Evolutionary conservation across 441 rosid species (phyloP).

Genomic region (Hura crepitans): DNA sequence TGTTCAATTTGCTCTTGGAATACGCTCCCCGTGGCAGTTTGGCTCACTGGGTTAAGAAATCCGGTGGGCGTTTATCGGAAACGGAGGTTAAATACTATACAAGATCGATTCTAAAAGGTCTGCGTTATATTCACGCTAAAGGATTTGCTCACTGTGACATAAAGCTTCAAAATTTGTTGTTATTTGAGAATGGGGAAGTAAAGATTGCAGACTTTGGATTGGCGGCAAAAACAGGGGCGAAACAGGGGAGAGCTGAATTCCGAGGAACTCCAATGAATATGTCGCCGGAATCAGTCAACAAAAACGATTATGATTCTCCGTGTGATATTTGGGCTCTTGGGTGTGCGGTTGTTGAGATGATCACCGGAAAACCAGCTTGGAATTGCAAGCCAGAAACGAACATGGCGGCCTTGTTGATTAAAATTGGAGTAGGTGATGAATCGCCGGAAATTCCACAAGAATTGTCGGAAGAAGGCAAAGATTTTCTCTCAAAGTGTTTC

Average conservation of each 20-base stretch:
- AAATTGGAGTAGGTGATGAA: slow-evolving; percentile 59
- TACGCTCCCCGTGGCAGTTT: slow-evolving; percentile 73
- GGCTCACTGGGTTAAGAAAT: slow-evolving; percentile 40
- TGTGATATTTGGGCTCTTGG: slow-evolving; percentile 89
- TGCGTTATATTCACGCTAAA: slow-evolving; percentile 50
- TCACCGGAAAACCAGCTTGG: slow-evolving; percentile 69
- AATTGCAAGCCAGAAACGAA: slow-evolving; percentile 34
- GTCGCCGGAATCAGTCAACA: slow-evolving; percentile 82
- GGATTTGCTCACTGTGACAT: slow-evolving; percentile 83
- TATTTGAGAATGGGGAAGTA: slow-evolving; percentile 45
- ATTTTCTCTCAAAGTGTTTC: slow-evolving; percentile 63
- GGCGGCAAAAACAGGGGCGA: slow-evolving; percentile 42
- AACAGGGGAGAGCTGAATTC: slow-evolving; percentile 31
- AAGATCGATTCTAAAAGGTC: slow-evolving; percentile 54
- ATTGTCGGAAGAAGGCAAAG: slow-evolving; percentile 57
- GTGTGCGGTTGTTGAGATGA: slow-evolving; percentile 74
- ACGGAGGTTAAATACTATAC: slow-evolving; percentile 38
- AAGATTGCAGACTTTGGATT: slow-evolving; percentile 85
- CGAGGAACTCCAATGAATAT: slow-evolving; percentile 80
- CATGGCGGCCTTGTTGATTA: slow-evolving; percentile 45
- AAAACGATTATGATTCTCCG: slow-evolving; percentile 54
- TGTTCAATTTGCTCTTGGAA: slow-evolving; percentile 61
- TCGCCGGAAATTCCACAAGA: slow-evolving; percentile 49
- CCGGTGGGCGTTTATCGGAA: slow-evolving; percentile 48
- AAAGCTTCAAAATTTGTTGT: slow-evolving; percentile 63